Conservation (phyloP, 345 rosid genomes). For the Eucalyptus caleyi region DNA sequence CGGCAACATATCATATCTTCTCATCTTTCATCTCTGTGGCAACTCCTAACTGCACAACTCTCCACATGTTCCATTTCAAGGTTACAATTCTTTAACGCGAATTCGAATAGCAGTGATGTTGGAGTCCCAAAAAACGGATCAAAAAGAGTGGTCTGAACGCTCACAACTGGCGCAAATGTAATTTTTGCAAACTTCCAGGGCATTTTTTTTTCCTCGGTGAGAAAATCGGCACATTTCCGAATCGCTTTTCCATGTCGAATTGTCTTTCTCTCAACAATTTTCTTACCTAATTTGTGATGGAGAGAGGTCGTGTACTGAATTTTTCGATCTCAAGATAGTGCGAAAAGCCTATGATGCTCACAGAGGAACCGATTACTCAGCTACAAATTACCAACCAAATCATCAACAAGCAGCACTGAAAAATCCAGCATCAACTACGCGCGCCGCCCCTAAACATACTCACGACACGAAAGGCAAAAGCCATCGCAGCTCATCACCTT, state of each 20-base stretch:
- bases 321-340: neutral
- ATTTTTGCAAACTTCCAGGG: neutral
- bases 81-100: neutral
- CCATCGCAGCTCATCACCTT: conserved; percentile 17
- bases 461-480: neutral
- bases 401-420: neutral
- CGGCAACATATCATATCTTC: neutral
- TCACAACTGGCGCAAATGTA: neutral
- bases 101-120: neutral
- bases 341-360: neutral
- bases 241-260: neutral
- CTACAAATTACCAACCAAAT: neutral
- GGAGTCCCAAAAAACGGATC: neutral
- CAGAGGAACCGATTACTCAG: neutral
- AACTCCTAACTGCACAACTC: neutral
- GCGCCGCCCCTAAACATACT: neutral
- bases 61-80: neutral
- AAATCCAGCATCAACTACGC: neutral
- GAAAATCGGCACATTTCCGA: neutral
- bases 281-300: neutral
- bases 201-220: neutral
- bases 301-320: neutral
- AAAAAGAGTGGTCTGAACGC: neutral
- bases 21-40: neutral
- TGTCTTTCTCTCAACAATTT: neutral